Evolutionary conservation across 371 early-diverging fungal genomes (phyloP).

Genomic region (Funneliformis caledonium): DNA sequence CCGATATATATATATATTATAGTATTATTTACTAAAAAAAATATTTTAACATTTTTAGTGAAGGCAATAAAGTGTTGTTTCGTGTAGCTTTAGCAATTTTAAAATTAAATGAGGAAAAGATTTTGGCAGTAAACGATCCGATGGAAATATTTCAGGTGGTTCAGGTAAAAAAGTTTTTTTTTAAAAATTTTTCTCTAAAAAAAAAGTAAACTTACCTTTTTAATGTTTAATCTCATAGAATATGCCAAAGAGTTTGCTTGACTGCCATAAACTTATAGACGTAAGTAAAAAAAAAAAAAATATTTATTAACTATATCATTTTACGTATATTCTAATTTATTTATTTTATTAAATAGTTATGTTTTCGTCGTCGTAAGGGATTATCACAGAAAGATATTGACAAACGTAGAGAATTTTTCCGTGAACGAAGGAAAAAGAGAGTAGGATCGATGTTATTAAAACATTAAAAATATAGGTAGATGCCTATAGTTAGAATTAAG

Average conservation of each 20-base stretch:
- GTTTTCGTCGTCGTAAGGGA: slow-evolving; percentile 58
- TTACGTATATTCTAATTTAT: not conserved
- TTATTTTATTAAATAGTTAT: slow-evolving; percentile 42
- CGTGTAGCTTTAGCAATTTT: slow-evolving; percentile 81
- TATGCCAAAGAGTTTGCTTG: slow-evolving; percentile 67
- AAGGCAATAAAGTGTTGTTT: slow-evolving; percentile 80
- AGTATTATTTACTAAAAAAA: not conserved
- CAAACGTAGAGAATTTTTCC: slow-evolving; percentile 57
- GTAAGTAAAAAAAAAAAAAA: slow-evolving; percentile 42
- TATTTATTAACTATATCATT: not conserved
- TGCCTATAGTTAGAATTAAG: too few relatives aligned
- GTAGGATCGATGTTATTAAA: slow-evolving; percentile 19
- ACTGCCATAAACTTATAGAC: slow-evolving; percentile 74
- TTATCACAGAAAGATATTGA: slow-evolving; percentile 61
- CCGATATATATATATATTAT: not conserved
- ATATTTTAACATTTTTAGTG: slow-evolving; percentile 48
- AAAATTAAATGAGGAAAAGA: slow-evolving; percentile 70
- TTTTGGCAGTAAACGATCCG: slow-evolving; percentile 64
- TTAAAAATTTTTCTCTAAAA: not conserved
- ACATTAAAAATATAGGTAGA: not conserved
- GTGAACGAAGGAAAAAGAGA: slow-evolving; percentile 41
- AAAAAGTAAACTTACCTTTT: slow-evolving; percentile 17
- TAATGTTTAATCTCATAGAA: slow-evolving; percentile 51
- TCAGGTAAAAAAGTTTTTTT: slow-evolving; percentile 48
- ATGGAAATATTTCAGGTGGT: slow-evolving; percentile 67